These are phyloP conservation scores for Gloeophyllum trabeum DNA, from an alignment of 768 basidiomycete species.

Conservation along the genomic window DNA sequence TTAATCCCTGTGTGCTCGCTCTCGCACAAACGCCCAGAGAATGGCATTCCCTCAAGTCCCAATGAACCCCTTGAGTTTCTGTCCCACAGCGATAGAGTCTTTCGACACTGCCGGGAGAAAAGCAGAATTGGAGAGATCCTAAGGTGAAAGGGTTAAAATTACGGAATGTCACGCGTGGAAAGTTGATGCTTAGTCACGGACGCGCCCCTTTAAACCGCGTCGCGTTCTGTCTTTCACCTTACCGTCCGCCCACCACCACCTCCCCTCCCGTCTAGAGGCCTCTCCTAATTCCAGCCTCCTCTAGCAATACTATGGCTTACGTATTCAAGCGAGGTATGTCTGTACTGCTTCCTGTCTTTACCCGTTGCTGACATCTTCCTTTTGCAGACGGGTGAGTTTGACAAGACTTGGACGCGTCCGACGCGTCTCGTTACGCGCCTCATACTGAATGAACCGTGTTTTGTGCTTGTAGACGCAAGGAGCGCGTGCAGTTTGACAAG, in stretches of 20 bases:
- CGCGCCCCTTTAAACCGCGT: background rate
- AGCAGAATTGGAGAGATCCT: too few relatives aligned
- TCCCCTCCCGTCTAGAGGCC: slow-evolving; percentile 6
- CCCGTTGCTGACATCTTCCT: slow-evolving; percentile 5
- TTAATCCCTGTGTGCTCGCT: too few relatives aligned
- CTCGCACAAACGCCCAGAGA: too few relatives aligned
- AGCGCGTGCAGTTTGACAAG: slow-evolving; percentile 91
- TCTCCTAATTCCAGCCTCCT: slow-evolving; percentile 4
- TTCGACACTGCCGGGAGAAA: too few relatives aligned
- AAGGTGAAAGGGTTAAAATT: too few relatives aligned
- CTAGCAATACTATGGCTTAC: slow-evolving; percentile 26
- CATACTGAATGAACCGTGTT: slow-evolving; percentile 7
- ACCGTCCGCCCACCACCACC: slow-evolving; percentile 16
- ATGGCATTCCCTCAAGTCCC: too few relatives aligned
- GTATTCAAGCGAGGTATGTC: slow-evolving; percentile 48
- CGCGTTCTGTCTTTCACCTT: slow-evolving; percentile 11
- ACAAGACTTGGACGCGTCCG: slow-evolving; percentile 15
- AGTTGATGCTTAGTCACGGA: background rate
- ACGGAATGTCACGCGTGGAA: too few relatives aligned
- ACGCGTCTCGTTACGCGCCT: slow-evolving; percentile 4
- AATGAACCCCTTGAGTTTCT: too few relatives aligned
- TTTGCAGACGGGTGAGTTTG: slow-evolving; percentile 36
- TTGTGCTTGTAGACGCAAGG: slow-evolving; percentile 54
- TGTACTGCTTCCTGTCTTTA: background rate
- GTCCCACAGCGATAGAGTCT: too few relatives aligned